phyloP scores from a whole-genome alignment of 495 filamentous ascomycete species.

The Penicillium paxilli region DNA sequence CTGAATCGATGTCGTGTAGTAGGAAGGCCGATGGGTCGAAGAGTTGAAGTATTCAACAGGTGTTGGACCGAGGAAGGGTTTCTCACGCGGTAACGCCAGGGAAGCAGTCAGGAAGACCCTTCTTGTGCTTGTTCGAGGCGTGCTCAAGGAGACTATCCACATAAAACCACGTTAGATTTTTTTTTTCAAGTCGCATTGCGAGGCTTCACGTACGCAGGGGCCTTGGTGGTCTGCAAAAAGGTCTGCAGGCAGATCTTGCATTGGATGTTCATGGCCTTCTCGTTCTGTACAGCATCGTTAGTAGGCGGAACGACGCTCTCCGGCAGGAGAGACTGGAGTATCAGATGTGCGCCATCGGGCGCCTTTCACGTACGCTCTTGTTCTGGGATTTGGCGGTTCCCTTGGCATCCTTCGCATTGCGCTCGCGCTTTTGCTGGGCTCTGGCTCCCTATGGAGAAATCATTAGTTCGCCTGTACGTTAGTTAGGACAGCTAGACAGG shows the following conservation, averaged over 20 bases:
- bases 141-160: slow-evolving; percentile 30
- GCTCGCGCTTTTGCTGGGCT: slow-evolving; percentile 28
- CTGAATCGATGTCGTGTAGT: too few relatives aligned
- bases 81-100: slow-evolving; percentile 17
- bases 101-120: slow-evolving; percentile 28
- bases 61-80: not conserved
- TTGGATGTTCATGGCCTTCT: slow-evolving; percentile 29
- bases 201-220: slow-evolving; percentile 23
- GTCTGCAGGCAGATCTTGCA: slow-evolving; percentile 29
- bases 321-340: too few relatives aligned
- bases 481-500: not conserved
- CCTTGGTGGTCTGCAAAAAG: slow-evolving; percentile 32
- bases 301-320: not conserved
- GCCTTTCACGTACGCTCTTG: slow-evolving; percentile 19
- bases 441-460: slow-evolving; percentile 27
- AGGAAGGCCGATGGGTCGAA: too few relatives aligned
- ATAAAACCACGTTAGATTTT: not conserved
- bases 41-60: not conserved
- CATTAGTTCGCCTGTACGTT: slow-evolving; percentile 10
- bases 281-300: slow-evolving; percentile 15
- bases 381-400: slow-evolving; percentile 22
- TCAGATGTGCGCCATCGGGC: not conserved
- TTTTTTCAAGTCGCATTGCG: too few relatives aligned
- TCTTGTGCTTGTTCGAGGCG: slow-evolving; percentile 31
- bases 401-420: slow-evolving; percentile 22